Evolutionary conservation across 805 yeast species (phyloP), one percentile per base, ranked within the genome.

Genomic region (Lachancea nothofagi): DNA sequence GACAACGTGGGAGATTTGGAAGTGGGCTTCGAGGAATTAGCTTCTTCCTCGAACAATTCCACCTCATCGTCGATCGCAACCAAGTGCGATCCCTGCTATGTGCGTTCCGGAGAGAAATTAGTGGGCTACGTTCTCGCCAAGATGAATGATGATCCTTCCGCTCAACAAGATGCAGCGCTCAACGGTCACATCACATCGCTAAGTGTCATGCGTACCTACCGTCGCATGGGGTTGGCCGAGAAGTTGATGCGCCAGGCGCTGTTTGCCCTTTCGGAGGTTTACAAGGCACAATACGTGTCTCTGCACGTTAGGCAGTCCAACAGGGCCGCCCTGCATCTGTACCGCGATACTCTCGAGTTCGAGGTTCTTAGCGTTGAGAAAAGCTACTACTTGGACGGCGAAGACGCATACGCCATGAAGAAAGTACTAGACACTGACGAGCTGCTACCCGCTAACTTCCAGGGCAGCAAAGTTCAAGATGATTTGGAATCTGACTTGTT

Each of bases 81-180:
- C 18, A 78, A 77, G 48, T 73, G 78, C 18, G 84, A 78, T 50
- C 70, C 83, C 5, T 75, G 86, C 23, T 82, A 82, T 56, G 74
- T 80, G 34, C 67, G 66, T 13, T 70, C 71, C 14, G 81, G 82
- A 21, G 95, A 85, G 57, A 82, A 85, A 51, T 74, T 93, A 24
- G 95, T 93, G n/a, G 98, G 97, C 4, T 93, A 93, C 57, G 97
- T 87, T 4, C 69, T 93, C 48, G 95, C 95, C 1, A 93, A 93
- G 62, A 85, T 93, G 95, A 96, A 93, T 53, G 97, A 89, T 60
- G 96, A 88, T 54, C 88, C 89, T 24, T 80, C 76, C 9, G 80
- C 82, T 5, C 78, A 71, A 29, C 33, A 23, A 9, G 84, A 79
- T 46, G 78, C 77, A 51, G 73, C 79, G n/a, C 80, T 80, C 15